Conservation (phyloP, 1,284 basidiomycete genomes). For the Trichosporon coremiiforme region DNA sequence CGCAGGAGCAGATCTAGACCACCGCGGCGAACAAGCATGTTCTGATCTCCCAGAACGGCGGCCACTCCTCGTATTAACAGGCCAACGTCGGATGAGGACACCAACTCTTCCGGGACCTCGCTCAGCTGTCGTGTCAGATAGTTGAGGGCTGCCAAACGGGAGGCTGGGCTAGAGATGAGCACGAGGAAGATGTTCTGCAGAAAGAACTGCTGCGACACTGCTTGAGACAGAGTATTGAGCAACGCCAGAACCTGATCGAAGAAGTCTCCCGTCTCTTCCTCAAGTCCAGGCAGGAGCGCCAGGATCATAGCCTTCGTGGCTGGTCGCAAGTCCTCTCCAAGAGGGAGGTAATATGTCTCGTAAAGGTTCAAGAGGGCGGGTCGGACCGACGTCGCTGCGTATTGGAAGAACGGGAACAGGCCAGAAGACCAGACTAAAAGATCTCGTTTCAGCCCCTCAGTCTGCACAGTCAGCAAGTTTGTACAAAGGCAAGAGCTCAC, state of each 20-base stretch:
- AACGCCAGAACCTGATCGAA: slow-evolving; percentile 92
- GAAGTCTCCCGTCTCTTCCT: slow-evolving; percentile 94
- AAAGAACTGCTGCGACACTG: slow-evolving; percentile 84
- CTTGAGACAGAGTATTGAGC: slow-evolving; percentile 77
- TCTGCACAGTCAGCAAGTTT: slow-evolving; percentile 58
- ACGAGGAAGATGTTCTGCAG: slow-evolving; percentile 93
- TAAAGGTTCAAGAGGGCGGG: slow-evolving; percentile 83
- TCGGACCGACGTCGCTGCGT: slow-evolving; percentile 93
- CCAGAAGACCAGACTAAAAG: slow-evolving; percentile 93
- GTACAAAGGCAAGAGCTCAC: slow-evolving; percentile 59
- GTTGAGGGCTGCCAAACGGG: slow-evolving; percentile 83
- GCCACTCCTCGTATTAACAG: slow-evolving; percentile 90
- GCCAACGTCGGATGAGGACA: slow-evolving; percentile 73
- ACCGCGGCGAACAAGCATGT: slow-evolving; percentile 79
- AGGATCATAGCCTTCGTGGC: slow-evolving; percentile 92
- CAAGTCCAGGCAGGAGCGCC: slow-evolving; percentile 86
- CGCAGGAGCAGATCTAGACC: slow-evolving; percentile 78
- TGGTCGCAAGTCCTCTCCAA: slow-evolving; percentile 79
- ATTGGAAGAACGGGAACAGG: slow-evolving; percentile 97
- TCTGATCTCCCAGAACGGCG: slow-evolving; percentile 84
- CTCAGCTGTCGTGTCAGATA: slow-evolving; percentile 80
- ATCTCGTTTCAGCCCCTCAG: slow-evolving; percentile 84
- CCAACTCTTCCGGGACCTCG: slow-evolving; percentile 32
- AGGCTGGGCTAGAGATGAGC: slow-evolving; percentile 84
- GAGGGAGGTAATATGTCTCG: slow-evolving; percentile 84